phyloP scores from a whole-genome alignment of 108 stramenopile genomes.

The Nannochloropsis gaditana region DNA sequence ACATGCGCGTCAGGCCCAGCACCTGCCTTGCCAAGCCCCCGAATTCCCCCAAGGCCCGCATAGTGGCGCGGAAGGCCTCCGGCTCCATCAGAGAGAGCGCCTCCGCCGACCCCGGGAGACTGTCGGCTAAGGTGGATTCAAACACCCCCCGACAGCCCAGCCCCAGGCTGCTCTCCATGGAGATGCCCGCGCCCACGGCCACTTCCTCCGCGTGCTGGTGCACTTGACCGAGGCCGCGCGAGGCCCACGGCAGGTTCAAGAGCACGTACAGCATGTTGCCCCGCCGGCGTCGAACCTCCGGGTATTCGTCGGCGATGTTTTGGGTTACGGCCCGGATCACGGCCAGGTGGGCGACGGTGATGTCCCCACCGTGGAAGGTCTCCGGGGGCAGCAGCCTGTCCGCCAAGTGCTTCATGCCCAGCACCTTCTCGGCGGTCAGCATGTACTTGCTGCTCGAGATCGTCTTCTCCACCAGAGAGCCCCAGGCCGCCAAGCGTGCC shows the following conservation, averaged over 20 bases:
- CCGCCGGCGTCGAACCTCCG: background rate
- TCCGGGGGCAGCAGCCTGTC: background rate
- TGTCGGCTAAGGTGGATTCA: background rate
- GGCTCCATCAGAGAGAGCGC: background rate
- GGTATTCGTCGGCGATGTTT: background rate
- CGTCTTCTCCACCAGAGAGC: background rate
- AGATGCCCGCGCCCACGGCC: background rate
- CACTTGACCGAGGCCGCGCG: background rate
- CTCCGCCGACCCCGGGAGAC: background rate
- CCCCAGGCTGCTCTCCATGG: background rate
- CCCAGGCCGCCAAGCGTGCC: background rate
- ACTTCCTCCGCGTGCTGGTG: slow-evolving; percentile 15
- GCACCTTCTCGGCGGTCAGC: background rate
- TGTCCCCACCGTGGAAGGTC: background rate
- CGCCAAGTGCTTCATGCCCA: background rate
- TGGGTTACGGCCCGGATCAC: slow-evolving; percentile 14
- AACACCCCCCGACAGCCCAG: background rate
- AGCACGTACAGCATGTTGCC: background rate
- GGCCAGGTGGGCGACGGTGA: background rate
- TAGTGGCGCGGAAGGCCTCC: background rate
- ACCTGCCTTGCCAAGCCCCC: background rate
- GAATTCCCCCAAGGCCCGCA: background rate
- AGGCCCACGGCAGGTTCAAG: background rate
- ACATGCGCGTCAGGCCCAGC: background rate
- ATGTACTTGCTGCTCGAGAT: background rate